phyloP scores from a whole-genome alignment of 2,329 filamentous ascomycete genomes.

The Coniochaeta sp. region DNA sequence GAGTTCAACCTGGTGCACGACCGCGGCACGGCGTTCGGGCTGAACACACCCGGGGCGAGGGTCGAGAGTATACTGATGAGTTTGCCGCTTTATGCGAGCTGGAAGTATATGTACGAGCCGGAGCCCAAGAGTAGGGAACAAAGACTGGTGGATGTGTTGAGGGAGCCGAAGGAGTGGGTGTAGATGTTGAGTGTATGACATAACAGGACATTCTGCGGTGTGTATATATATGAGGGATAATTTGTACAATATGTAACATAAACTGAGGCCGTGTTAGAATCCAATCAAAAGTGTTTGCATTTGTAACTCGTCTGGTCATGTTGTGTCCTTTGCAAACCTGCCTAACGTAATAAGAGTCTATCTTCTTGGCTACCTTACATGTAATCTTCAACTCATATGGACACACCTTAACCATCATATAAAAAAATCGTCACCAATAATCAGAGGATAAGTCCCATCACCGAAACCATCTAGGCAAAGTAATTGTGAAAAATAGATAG shows the following conservation, averaged over 20 bases:
- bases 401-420: no score
- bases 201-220: neutral
- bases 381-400: no score
- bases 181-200: slow-evolving; percentile 20
- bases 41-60: slow-evolving; percentile 85
- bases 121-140: slow-evolving; percentile 71
- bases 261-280: no score
- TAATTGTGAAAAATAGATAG: neutral
- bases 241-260: no score
- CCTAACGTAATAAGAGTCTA: no score
- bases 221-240: neutral
- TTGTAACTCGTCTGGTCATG: no score
- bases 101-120: slow-evolving; percentile 92
- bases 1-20: slow-evolving; percentile 99
- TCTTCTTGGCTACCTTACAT: no score
- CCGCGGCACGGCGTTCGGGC: slow-evolving; percentile 85
- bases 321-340: no score
- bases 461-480: neutral
- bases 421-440: no score
- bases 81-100: slow-evolving; percentile 82
- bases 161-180: slow-evolving; percentile 60
- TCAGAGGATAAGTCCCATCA: no score
- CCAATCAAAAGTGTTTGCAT: no score
- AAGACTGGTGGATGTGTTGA: slow-evolving; percentile 66
- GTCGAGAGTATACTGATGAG: slow-evolving; percentile 98